Evolutionary conservation across 352 stramenopile species (phyloP), one percentile per base, ranked within the genome.

Genomic region (Pythium angustatum): DNA sequence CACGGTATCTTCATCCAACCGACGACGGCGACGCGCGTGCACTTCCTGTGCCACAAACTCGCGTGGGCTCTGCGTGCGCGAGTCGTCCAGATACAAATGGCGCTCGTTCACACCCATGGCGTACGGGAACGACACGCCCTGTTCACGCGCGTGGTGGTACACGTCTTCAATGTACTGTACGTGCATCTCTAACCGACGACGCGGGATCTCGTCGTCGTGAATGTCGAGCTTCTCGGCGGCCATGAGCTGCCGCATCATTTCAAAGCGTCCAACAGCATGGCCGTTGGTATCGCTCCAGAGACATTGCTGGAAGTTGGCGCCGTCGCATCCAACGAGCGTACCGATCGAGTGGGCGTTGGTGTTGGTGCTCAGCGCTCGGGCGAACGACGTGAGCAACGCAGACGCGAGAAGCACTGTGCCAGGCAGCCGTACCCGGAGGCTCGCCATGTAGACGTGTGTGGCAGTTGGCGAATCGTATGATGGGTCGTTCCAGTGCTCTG

Each of bases 161-260:
- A 93, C 78, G 62, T 84, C 76, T 61, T 90, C 76, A 21, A 92
- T 53, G 68, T 92, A 90, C 21, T 74, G 64, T 31, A 90, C 72
- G 68, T 88, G 79, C 12, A 59, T 55, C 45, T 89, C 68, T 49
- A 92, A 69, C 19, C 76, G 77, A 10, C 69, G 75, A 44, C 75
- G 70, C 56, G 76, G 76, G 28, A 77, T 66, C 40, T 66, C 69
- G 49, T 77, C 55, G 9, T 58, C 43, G 44, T 65, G 27, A 7
- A 53, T 43, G 52, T 70, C 58, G 12, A 77, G 60, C 24, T 79
- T 60, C 59, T 90, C 73, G 38, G 65, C 70, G 30, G 59, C 54
- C 60, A 92, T 68, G 52, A 90, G 75, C 57, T 89, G 77, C 19
- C 68, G 78, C 69, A 87, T 78, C 62, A 92, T 78, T 28, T 67